Percentiles rank a stretch among this genome's conserved stretches.
phyloP scores from a whole-genome alignment of 2,329 filamentous ascomycete species.

The Thielaviopsis punctulata region DNA sequence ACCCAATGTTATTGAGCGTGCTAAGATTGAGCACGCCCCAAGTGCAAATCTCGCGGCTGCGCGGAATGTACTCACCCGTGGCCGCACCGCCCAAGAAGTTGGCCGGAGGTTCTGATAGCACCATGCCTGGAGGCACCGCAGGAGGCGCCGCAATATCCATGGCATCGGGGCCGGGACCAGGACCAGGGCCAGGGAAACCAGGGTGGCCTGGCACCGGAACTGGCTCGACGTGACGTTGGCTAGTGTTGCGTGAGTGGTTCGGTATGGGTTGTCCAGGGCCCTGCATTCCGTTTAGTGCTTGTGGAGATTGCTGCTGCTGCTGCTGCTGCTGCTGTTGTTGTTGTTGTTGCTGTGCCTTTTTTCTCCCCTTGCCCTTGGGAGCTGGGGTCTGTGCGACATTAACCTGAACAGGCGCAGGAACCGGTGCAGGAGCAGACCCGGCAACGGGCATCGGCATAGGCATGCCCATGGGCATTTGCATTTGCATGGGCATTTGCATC shows the following conservation, averaged over 20 bases:
- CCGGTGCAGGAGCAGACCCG: background rate
- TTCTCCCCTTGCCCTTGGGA: conserved; percentile 13
- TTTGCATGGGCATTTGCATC: no score
- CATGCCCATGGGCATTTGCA: no score
- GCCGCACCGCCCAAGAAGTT: conserved; percentile 2
- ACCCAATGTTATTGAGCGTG: conserved; percentile 44
- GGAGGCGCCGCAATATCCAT: conserved; percentile 13
- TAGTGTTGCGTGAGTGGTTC: conserved; percentile 17
- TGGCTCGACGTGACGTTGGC: background rate
- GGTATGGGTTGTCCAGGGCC: conserved; percentile 19
- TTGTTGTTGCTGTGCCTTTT: conserved; percentile 15
- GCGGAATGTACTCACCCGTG: conserved; percentile 35
- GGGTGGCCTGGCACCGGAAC: background rate
- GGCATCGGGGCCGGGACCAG: background rate
- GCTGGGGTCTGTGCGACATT: conserved; percentile 14
- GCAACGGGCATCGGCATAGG: no score
- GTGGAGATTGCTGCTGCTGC: conserved; percentile 1
- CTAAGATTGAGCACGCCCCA: conserved; percentile 59
- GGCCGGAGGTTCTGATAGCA: conserved; percentile 11
- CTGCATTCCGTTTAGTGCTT: conserved; percentile 9
- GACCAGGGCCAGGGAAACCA: background rate
- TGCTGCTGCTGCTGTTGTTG: conserved; percentile 14
- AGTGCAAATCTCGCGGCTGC: conserved; percentile 34
- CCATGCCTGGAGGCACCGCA: conserved; percentile 18
- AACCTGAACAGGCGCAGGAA: background rate